A percentile compares a stretch with the other conserved stretches of the same genome.
Conservation (phyloP, 75 land plant genomes). For the Cunninghamia lanceolata region DNA sequence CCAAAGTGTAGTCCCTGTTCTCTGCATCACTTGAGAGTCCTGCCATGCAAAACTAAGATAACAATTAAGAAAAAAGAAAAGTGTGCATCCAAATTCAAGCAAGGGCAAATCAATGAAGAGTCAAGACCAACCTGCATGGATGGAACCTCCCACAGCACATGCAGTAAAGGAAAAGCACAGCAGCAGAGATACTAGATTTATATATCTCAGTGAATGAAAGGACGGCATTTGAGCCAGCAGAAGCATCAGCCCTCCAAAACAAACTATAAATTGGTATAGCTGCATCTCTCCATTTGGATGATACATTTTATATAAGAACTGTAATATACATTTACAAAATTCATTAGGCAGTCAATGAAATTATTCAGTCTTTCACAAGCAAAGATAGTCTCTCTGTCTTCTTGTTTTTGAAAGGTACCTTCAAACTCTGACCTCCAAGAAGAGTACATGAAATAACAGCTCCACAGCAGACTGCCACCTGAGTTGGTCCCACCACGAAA, state of each 20-base stretch:
- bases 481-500: constrained; percentile 63
- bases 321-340: constrained; percentile 10
- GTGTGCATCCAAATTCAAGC: no score
- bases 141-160: constrained; percentile 67
- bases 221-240: constrained; percentile 91
- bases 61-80: no score
- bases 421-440: constrained; percentile 81
- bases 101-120: background rate
- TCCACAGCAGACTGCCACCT: constrained; percentile 62
- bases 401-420: constrained; percentile 35
- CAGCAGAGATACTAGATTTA: constrained; percentile 65
- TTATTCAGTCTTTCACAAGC: background rate
- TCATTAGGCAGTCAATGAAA: background rate
- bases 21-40: constrained; percentile 45
- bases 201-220: constrained; percentile 85
- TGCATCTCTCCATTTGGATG: constrained; percentile 52
- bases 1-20: constrained; percentile 48
- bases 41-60: constrained; percentile 5
- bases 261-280: constrained; percentile 57
- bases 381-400: background rate
- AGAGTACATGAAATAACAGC: constrained; percentile 58
- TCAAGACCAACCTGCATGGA: constrained; percentile 48
- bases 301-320: constrained; percentile 60
- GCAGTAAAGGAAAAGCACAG: constrained; percentile 68
- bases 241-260: constrained; percentile 62